phyloP scores from a whole-genome alignment of 2,329 filamentous ascomycete genomes.

The Fusarium sp. region DNA sequence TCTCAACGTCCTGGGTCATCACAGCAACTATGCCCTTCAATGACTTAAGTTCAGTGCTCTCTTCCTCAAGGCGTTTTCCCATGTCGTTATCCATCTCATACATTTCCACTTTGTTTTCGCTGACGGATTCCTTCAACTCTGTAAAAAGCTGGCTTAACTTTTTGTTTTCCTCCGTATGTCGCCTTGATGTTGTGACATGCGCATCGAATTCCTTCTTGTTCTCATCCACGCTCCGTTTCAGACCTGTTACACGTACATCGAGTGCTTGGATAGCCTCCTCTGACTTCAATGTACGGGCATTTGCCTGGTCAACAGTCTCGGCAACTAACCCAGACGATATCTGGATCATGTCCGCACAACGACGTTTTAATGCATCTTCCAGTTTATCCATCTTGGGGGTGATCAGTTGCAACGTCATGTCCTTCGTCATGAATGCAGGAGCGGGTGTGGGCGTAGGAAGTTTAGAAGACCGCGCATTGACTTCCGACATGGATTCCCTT shows the following conservation, averaged over 20 bases:
- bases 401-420: conserved; percentile 15
- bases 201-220: background rate
- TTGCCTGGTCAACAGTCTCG: conserved; percentile 35
- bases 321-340: conserved; percentile 22
- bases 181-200: background rate
- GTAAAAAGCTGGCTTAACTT: background rate
- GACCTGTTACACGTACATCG: background rate
- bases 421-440: conserved; percentile 2
- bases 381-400: conserved; percentile 1
- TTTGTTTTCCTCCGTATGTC: background rate
- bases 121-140: background rate
- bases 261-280: conserved; percentile 15
- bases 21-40: background rate
- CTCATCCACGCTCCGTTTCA: background rate
- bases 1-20: conserved; percentile 3
- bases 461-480: background rate
- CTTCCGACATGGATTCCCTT: background rate
- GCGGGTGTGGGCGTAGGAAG: background rate
- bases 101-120: background rate
- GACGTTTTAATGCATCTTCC: conserved; percentile 10
- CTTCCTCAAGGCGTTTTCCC: background rate
- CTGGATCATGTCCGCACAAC: background rate
- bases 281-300: conserved; percentile 5
- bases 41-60: conserved; percentile 1
- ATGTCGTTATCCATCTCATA: background rate